Evolutionary conservation across 805 yeast genomes (phyloP).

Genomic region (Tetrapisispora namnaoensis): DNA sequence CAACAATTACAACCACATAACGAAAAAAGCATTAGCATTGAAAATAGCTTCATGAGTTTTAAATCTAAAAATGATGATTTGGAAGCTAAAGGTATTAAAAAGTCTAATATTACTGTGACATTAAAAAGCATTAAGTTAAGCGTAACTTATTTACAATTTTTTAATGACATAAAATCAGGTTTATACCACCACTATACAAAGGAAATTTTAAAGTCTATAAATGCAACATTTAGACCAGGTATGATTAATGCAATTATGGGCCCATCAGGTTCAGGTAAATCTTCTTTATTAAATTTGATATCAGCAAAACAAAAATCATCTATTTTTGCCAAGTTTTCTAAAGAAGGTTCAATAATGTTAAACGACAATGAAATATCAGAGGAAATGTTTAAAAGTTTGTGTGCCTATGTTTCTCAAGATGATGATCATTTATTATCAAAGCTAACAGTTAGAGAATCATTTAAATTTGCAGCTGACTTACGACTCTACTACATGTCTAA

Average conservation of each 20-base stretch:
- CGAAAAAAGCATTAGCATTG: not conserved
- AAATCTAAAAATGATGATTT: slow-evolving; percentile 9
- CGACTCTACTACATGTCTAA: slow-evolving; percentile 41
- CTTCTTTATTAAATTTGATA: slow-evolving; percentile 52
- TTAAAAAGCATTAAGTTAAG: slow-evolving; percentile 10
- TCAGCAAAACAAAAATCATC: slow-evolving; percentile 45
- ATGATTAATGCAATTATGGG: slow-evolving; percentile 68
- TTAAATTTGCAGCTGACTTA: slow-evolving; percentile 59
- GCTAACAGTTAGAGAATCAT: slow-evolving; percentile 69
- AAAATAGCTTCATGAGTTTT: not conserved
- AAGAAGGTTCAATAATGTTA: slow-evolving; percentile 37
- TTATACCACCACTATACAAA: slow-evolving; percentile 17
- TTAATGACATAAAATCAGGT: slow-evolving; percentile 4
- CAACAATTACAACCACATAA: not conserved
- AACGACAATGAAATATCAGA: slow-evolving; percentile 33
- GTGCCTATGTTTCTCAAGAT: slow-evolving; percentile 77
- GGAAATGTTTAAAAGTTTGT: slow-evolving; percentile 32
- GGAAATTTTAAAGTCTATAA: slow-evolving; percentile 36
- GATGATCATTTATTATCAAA: slow-evolving; percentile 63
- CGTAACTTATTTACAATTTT: slow-evolving; percentile 7
- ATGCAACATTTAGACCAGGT: slow-evolving; percentile 45
- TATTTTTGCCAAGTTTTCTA: slow-evolving; percentile 22
- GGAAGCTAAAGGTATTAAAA: slow-evolving; percentile 6
- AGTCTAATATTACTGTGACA: slow-evolving; percentile 8
- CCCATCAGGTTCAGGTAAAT: slow-evolving; percentile 74